A percentile compares a stretch with the other conserved stretches of the same genome.
Conservation (phyloP, 2,329 filamentous ascomycete species). For the Didymella lethalis region DNA sequence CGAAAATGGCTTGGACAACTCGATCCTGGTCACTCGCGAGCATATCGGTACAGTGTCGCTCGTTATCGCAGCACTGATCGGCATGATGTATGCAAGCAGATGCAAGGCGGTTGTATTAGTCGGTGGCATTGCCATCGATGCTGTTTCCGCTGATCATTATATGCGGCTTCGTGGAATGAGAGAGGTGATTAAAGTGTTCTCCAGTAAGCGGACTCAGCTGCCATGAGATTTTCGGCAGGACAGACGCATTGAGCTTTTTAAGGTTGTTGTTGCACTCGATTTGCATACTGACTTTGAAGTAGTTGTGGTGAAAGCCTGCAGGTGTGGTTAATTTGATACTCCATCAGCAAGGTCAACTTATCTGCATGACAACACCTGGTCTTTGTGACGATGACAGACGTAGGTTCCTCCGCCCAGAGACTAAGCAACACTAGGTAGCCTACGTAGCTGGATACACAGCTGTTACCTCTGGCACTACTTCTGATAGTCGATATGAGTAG, state of each 20-base stretch:
- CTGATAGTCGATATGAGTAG: neutral
- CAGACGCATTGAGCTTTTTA: neutral
- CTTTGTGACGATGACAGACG: neutral
- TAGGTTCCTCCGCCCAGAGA: neutral
- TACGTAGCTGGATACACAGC: neutral
- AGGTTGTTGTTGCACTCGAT: neutral
- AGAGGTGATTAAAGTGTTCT: neutral
- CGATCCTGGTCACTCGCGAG: slow-evolving; percentile 16
- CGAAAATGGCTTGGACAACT: slow-evolving; percentile 17
- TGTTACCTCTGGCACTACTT: neutral
- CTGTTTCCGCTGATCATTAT: slow-evolving; percentile 1
- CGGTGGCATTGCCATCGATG: neutral
- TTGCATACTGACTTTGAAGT: neutral
- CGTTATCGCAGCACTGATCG: slow-evolving; percentile 1
- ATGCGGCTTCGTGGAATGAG: neutral
- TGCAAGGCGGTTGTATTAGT: neutral
- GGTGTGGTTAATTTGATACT: neutral
- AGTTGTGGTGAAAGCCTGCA: slow-evolving; percentile 3
- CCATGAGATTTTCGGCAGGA: neutral
- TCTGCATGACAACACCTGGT: slow-evolving; percentile 4
- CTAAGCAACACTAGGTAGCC: slow-evolving; percentile 1
- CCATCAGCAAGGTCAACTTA: neutral
- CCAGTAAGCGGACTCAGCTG: neutral
- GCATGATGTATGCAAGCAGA: neutral
- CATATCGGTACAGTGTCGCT: slow-evolving; percentile 11